Evolutionary conservation across 345 rosid genomes (phyloP).

Genomic region (Diplotaxis tenuifolia): DNA sequence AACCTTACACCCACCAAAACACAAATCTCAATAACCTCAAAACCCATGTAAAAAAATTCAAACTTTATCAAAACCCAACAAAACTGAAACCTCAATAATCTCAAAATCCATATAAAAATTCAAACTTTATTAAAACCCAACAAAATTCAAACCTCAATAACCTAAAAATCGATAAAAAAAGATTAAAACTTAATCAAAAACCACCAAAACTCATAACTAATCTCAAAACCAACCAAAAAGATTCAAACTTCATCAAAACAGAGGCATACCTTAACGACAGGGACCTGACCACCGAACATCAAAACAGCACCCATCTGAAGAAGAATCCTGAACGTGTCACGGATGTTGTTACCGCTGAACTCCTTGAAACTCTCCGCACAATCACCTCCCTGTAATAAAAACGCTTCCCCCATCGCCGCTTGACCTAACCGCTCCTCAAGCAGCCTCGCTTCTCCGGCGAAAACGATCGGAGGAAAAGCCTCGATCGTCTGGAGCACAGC

Average conservation of each 20-base stretch:
- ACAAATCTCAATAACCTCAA: slow-evolving; percentile 1
- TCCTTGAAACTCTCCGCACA: slow-evolving; percentile 82
- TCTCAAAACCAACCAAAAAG: neutral
- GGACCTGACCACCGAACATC: slow-evolving; percentile 78
- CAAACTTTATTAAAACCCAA: slow-evolving; percentile 38
- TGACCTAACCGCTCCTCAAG: slow-evolving; percentile 56
- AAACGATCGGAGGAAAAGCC: slow-evolving; percentile 60
- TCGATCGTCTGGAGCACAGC: slow-evolving; percentile 50
- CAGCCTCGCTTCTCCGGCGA: slow-evolving; percentile 64
- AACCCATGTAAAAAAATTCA: slow-evolving; percentile 20
- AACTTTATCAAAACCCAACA: slow-evolving; percentile 31
- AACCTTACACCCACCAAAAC: slow-evolving; percentile 32
- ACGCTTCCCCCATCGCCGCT: slow-evolving; percentile 73
- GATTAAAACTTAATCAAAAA: slow-evolving; percentile 42
- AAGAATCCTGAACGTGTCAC: slow-evolving; percentile 66
- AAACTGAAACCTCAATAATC: neutral
- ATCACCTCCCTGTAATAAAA: slow-evolving; percentile 69
- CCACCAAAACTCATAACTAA: neutral
- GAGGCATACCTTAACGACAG: slow-evolving; percentile 55
- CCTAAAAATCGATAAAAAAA: neutral
- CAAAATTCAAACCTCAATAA: neutral
- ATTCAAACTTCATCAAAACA: neutral
- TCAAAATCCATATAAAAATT: slow-evolving; percentile 3
- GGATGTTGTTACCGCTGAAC: slow-evolving; percentile 66
- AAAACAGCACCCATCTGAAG: slow-evolving; percentile 76